phyloP scores from a whole-genome alignment of 1,284 basidiomycete species.

The Puccinia hordei region DNA sequence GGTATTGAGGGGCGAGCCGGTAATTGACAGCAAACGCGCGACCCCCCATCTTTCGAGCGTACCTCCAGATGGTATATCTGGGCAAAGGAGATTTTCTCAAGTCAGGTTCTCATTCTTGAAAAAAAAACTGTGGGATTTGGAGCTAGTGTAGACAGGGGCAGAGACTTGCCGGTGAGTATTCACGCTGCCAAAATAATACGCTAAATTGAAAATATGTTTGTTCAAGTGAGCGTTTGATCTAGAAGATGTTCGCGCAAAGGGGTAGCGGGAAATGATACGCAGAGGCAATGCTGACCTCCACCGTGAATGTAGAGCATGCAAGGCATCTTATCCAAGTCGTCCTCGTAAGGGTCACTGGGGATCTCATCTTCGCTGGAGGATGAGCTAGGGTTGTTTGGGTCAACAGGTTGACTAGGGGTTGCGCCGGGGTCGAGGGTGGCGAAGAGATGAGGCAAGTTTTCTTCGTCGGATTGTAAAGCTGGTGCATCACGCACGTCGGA shows the following conservation, averaged over 20 bases:
- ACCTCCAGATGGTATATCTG: slow-evolving; percentile 77
- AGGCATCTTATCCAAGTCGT: slow-evolving; percentile 48
- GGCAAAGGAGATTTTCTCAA: background rate
- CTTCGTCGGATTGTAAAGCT: slow-evolving; percentile 6
- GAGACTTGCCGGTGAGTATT: slow-evolving; percentile 61
- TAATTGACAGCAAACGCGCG: slow-evolving; percentile 68
- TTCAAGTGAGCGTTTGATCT: background rate
- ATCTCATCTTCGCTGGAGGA: slow-evolving; percentile 11
- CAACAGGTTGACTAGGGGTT: background rate
- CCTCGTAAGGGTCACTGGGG: slow-evolving; percentile 33
- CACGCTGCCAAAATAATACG: slow-evolving; percentile 63
- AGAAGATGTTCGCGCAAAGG: too few relatives aligned
- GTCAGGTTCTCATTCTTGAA: background rate
- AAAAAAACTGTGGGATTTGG: background rate
- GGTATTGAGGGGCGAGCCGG: slow-evolving; percentile 54
- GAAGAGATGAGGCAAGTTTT: background rate
- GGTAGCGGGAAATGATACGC: background rate
- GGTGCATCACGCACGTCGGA: background rate
- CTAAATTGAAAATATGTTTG: slow-evolving; percentile 5
- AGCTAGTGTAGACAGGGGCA: slow-evolving; percentile 9
- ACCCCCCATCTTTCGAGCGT: slow-evolving; percentile 85
- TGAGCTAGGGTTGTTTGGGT: background rate
- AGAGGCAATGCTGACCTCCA: slow-evolving; percentile 42
- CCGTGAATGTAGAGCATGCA: slow-evolving; percentile 51
- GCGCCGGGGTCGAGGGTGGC: background rate